A percentile compares a stretch with the other conserved stretches of the same genome.
Conservation (phyloP, 1,284 basidiomycete genomes). For the Trametes versicolor region DNA sequence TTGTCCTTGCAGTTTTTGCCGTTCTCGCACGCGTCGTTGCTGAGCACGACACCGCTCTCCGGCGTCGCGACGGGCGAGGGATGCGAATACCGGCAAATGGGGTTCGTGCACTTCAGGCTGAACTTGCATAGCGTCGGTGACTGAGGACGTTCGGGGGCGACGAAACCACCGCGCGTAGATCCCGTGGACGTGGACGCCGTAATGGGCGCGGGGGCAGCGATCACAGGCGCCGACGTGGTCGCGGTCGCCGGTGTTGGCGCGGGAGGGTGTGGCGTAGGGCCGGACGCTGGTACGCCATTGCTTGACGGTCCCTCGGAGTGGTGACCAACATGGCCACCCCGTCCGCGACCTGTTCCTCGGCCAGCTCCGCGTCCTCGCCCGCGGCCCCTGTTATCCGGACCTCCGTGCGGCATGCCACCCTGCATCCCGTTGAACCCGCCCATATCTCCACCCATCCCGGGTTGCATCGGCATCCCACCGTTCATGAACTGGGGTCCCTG, state of each 20-base stretch:
- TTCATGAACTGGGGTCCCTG: constrained; percentile 57
- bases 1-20: constrained; percentile 89
- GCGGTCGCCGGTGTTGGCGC: constrained; percentile 31
- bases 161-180: constrained; percentile 55
- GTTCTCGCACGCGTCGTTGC: constrained; percentile 88
- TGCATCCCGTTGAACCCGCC: constrained; percentile 56
- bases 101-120: constrained; percentile 87
- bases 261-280: constrained; percentile 27
- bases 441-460: constrained; percentile 63
- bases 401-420: constrained; percentile 50
- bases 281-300: constrained; percentile 15
- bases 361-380: constrained; percentile 47
- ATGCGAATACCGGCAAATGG: constrained; percentile 88
- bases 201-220: constrained; percentile 49
- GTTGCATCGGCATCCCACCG: constrained; percentile 67
- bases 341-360: constrained; percentile 41
- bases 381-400: constrained; percentile 40
- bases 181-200: constrained; percentile 41
- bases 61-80: constrained; percentile 91
- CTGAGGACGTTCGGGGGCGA: constrained; percentile 78
- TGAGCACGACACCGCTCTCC: constrained; percentile 93
- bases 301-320: constrained; percentile 23
- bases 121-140: constrained; percentile 93
- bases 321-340: constrained; percentile 45
- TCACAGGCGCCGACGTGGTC: constrained; percentile 35